Conservation (phyloP, 345 rosid genomes). For the Pugionium cornutum region DNA sequence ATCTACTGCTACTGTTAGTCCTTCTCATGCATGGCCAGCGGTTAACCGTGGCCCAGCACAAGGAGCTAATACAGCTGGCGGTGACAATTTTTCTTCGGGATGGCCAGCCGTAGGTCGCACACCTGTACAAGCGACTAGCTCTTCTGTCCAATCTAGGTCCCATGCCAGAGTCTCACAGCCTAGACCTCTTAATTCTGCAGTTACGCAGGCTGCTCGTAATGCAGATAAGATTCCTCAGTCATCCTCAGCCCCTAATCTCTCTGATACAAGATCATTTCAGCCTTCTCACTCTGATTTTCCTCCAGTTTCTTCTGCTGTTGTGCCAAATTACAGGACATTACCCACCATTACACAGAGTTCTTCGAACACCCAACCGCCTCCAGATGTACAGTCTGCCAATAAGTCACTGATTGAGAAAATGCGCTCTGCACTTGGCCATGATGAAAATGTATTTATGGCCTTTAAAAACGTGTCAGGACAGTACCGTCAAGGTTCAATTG, state of each 20-base stretch:
- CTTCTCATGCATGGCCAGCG: constrained; percentile 66
- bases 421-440: constrained; percentile 61
- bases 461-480: constrained; percentile 73
- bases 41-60: constrained; percentile 42
- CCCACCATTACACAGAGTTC: constrained; percentile 35
- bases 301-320: constrained; percentile 60
- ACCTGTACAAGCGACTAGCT: constrained; percentile 40
- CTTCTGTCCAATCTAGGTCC: constrained; percentile 38
- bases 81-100: constrained; percentile 46
- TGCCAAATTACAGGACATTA: constrained; percentile 37
- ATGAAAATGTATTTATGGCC: constrained; percentile 65
- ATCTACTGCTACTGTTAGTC: constrained; percentile 34
- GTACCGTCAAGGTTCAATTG: constrained; percentile 81
- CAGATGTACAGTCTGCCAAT: constrained; percentile 73
- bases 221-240: constrained; percentile 57
- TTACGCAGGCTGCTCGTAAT: constrained; percentile 42
- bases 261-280: constrained; percentile 40
- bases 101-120: constrained; percentile 63
- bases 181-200: constrained; percentile 26
- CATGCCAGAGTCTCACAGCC: constrained; percentile 31
- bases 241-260: constrained; percentile 71
- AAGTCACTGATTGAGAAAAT: constrained; percentile 82
- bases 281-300: constrained; percentile 65
- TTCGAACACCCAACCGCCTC: constrained; percentile 38
- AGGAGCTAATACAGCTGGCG: constrained; percentile 38